These are phyloP conservation scores for Verticillium klebahnii DNA, from an alignment of 2,329 filamentous ascomycete genomes.

Conservation along the genomic window DNA sequence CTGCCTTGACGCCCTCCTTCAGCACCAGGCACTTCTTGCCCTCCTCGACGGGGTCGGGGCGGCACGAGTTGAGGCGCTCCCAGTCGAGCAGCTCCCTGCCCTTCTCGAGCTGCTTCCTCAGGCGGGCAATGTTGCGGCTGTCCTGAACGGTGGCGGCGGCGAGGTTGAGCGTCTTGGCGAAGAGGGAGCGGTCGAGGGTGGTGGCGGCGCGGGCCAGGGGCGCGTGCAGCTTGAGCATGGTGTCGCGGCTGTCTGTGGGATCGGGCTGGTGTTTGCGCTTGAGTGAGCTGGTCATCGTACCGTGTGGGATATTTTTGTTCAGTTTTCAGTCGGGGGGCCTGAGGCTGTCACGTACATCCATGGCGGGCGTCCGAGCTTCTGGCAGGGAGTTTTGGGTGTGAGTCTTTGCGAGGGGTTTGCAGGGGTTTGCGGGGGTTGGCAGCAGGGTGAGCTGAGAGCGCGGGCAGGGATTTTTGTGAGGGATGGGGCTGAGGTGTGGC, in stretches of 20 bases:
- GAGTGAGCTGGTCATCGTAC: background rate
- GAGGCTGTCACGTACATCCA: conserved; percentile 1
- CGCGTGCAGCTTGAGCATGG: conserved; percentile 64
- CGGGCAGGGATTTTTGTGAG: background rate
- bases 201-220: conserved; percentile 77
- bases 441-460: background rate
- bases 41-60: conserved; percentile 54
- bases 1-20: conserved; percentile 48
- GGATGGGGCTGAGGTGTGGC: background rate
- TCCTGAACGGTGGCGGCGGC: conserved; percentile 76
- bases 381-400: background rate
- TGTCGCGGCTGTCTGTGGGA: background rate
- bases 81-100: conserved; percentile 62
- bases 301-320: background rate
- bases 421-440: background rate
- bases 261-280: background rate
- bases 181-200: conserved; percentile 77
- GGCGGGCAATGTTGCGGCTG: conserved; percentile 66
- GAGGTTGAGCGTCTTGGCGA: conserved; percentile 69
- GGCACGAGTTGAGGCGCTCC: conserved; percentile 60
- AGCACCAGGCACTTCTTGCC: conserved; percentile 61
- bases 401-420: background rate
- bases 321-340: background rate
- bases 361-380: conserved; percentile 1
- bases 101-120: conserved; percentile 61